phyloP scores from a whole-genome alignment of 2,329 filamentous ascomycete genomes.

The Colletotrichum costaricense region DNA sequence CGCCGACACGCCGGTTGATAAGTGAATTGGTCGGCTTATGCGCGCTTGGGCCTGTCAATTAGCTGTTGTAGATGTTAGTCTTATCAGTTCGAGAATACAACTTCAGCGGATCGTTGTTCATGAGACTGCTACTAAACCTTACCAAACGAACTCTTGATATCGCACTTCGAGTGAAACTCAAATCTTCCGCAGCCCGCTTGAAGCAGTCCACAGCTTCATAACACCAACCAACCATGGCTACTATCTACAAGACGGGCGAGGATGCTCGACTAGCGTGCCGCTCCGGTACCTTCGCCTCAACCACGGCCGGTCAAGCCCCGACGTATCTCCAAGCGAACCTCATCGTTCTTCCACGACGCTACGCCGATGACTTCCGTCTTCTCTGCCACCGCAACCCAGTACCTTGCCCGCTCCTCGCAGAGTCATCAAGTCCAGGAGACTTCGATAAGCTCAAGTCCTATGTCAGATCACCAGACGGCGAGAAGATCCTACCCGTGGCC shows the following conservation, averaged over 20 bases:
- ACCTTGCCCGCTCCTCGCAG: conserved; percentile 69
- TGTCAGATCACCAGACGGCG: conserved; percentile 38
- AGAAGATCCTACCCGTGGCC: conserved; percentile 43
- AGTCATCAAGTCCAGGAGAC: conserved; percentile 57
- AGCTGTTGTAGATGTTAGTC: too few relatives aligned
- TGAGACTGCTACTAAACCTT: not conserved
- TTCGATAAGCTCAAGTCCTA: conserved; percentile 51
- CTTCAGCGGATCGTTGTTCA: not conserved
- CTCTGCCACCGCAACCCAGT: conserved; percentile 72
- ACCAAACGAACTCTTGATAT: not conserved
- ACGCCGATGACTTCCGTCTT: conserved; percentile 67
- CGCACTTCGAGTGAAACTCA: too few relatives aligned
- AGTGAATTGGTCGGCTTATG: not conserved
- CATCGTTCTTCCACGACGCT: conserved; percentile 66
- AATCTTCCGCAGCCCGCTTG: too few relatives aligned
- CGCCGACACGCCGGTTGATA: conserved; percentile 16
- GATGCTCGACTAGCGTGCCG: conserved; percentile 57
- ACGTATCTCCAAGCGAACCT: conserved; percentile 71
- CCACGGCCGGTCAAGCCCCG: conserved; percentile 66
- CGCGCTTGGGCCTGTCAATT: conserved; percentile 1
- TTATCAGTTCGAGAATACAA: not conserved
- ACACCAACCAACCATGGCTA: too few relatives aligned
- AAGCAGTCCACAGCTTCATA: too few relatives aligned
- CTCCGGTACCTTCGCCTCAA: conserved; percentile 49
- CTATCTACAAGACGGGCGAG: conserved; percentile 43